Evolutionary conservation across 1,139 yeast species (phyloP).

Genomic region (Kazachstania sp.): DNA sequence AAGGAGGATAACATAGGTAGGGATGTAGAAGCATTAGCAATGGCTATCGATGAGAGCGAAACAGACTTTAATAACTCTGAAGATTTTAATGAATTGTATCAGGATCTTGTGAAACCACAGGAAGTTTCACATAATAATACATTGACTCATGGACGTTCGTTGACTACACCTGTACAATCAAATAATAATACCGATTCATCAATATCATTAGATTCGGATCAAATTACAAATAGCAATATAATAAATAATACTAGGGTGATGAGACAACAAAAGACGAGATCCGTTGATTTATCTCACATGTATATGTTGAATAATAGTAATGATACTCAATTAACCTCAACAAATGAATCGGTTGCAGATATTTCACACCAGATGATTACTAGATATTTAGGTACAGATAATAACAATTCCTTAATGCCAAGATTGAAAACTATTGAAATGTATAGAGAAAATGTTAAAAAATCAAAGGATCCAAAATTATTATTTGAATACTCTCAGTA

Average conservation of each 20-base stretch:
- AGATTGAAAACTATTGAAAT: constrained; percentile 79
- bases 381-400: constrained; percentile 48
- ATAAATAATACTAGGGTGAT: neutral
- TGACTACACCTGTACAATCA: neutral
- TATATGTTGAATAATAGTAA: constrained; percentile 31
- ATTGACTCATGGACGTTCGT: neutral
- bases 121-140: neutral
- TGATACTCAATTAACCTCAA: constrained; percentile 32
- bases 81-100: constrained; percentile 2
- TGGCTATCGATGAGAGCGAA: neutral
- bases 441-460: constrained; percentile 78
- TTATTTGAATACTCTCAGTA: constrained; percentile 88
- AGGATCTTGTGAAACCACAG: neutral
- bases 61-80: neutral
- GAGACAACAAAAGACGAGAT: constrained; percentile 22
- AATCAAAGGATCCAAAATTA: constrained; percentile 75
- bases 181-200: neutral
- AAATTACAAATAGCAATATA: neutral
- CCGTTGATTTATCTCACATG: constrained; percentile 35
- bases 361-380: constrained; percentile 33
- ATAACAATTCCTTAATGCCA: constrained; percentile 45
- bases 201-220: constrained; percentile 1
- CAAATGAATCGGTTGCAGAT: constrained; percentile 35
- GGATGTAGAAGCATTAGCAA: neutral
- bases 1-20: too few species aligned